phyloP scores from a whole-genome alignment of 2,329 filamentous ascomycete species.

The Xylariaceae sp. region DNA sequence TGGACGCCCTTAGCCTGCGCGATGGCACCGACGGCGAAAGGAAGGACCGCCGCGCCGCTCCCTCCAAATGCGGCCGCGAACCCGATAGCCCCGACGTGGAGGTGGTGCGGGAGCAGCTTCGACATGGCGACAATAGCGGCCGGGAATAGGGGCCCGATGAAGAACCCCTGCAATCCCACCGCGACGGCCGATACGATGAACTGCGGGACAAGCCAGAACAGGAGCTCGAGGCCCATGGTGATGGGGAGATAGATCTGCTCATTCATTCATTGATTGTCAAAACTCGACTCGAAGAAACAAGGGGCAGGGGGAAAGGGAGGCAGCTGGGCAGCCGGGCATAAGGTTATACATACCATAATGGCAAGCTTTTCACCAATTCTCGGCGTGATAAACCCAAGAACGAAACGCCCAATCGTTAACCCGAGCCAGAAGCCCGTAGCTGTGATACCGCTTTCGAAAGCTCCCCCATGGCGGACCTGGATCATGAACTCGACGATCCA shows the following conservation, averaged over 20 bases:
- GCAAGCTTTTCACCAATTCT: conserved; percentile 72
- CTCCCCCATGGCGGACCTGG: conserved; percentile 68
- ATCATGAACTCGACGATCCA: conserved; percentile 91
- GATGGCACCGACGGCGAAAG: conserved; percentile 71
- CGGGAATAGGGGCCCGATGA: conserved; percentile 80
- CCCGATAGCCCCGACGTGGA: conserved; percentile 80
- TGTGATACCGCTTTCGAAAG: conserved; percentile 75
- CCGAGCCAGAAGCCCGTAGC: conserved; percentile 85
- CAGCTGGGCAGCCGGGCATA: too few relatives aligned
- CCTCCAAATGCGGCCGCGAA: conserved; percentile 81
- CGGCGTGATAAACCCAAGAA: conserved; percentile 77
- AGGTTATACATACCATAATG: conserved; percentile 51
- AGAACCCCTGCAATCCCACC: conserved; percentile 77
- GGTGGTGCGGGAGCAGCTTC: conserved; percentile 70
- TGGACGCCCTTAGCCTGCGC: conserved; percentile 63
- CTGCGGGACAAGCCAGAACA: conserved; percentile 83
- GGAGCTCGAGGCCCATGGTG: conserved; percentile 69
- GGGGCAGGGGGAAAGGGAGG: background rate
- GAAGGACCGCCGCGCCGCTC: conserved; percentile 71
- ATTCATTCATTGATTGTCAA: background rate
- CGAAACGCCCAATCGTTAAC: conserved; percentile 72
- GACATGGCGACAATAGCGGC: conserved; percentile 74
- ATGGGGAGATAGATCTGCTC: conserved; percentile 66
- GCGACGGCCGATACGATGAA: conserved; percentile 78
- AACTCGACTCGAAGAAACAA: background rate